Evolutionary conservation across 306 rosid species (phyloP).

Genomic region (Dalbergia cultrata): DNA sequence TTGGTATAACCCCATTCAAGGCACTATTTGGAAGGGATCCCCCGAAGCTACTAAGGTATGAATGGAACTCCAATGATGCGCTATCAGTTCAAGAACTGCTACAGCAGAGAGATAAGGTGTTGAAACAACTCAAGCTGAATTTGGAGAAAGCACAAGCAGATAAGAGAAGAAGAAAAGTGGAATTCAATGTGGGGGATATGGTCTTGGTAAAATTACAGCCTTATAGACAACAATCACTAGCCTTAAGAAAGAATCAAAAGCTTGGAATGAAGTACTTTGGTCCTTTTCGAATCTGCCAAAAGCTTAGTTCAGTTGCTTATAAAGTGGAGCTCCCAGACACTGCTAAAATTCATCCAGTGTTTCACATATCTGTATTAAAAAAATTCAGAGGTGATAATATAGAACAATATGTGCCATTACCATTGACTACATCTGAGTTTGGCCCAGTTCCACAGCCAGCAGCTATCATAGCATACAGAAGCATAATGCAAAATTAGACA

Average conservation of each 20-base stretch:
- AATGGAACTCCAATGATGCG: background rate
- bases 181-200: background rate
- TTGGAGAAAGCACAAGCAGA: background rate
- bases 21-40: background rate
- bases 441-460: background rate
- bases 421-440: background rate
- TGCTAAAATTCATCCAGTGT: background rate
- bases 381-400: background rate
- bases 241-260: background rate
- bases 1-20: background rate
- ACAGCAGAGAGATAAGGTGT: background rate
- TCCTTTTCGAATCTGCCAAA: background rate
- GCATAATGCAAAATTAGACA: too few relatives aligned
- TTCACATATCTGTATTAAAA: background rate
- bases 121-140: background rate
- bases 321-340: background rate
- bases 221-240: background rate
- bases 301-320: background rate
- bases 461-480: too few relatives aligned
- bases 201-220: background rate
- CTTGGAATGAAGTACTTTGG: background rate
- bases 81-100: background rate
- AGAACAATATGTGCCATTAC: background rate
- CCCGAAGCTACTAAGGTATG: background rate
- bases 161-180: rapidly evolving